A percentile compares a stretch with the other conserved stretches of the same genome.
phyloP scores from a whole-genome alignment of 345 rosid genomes.

The Pistacia vera region DNA sequence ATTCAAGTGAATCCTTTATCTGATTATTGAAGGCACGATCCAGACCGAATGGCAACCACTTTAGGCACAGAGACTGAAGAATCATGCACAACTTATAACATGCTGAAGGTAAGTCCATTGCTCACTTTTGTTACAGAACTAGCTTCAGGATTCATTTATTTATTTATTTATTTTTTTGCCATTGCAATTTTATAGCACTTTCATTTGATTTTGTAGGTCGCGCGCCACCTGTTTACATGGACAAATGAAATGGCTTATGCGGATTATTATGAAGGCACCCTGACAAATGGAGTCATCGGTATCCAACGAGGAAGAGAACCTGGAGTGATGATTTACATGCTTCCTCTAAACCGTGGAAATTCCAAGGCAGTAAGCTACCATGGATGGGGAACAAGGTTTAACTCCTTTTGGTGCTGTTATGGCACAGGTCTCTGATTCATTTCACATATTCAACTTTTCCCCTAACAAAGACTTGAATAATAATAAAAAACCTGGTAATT shows the following conservation, averaged over 20 bases:
- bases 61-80: conserved; percentile 75
- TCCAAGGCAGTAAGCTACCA: conserved; percentile 49
- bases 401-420: conserved; percentile 64
- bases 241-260: conserved; percentile 84
- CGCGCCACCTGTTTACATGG: conserved; percentile 90
- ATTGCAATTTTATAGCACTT: too few relatives aligned
- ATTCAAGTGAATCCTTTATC: background rate
- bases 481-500: too few relatives aligned
- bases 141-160: background rate
- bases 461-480: too few relatives aligned
- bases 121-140: background rate
- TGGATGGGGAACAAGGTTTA: conserved; percentile 47
- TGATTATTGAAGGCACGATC: conserved; percentile 58
- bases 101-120: conserved; percentile 66
- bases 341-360: conserved; percentile 47
- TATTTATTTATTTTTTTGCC: background rate
- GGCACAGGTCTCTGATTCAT: conserved; percentile 42
- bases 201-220: conserved; percentile 50
- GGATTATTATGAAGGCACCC: conserved; percentile 91
- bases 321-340: conserved; percentile 62
- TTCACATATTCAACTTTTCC: background rate
- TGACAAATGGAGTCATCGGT: conserved; percentile 79
- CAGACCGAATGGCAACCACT: conserved; percentile 74
- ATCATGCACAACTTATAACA: conserved; percentile 93
- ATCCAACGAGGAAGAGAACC: conserved; percentile 63